Evolutionary conservation across 768 basidiomycete species (phyloP).

Genomic region (Mycena floridula): DNA sequence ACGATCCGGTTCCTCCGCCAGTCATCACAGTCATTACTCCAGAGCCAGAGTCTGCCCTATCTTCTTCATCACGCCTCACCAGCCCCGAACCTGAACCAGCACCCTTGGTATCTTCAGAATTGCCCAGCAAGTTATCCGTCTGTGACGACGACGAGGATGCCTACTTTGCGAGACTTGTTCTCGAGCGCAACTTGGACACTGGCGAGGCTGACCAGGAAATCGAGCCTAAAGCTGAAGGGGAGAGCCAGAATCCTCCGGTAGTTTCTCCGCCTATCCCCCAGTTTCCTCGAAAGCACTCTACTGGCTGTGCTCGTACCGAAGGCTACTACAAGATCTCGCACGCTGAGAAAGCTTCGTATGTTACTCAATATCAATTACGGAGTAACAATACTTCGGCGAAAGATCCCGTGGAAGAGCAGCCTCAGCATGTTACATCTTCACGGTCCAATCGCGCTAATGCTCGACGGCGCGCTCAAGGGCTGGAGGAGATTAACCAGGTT

Average conservation of each 20-base stretch:
- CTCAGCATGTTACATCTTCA: slow-evolving; percentile 63
- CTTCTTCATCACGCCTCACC: slow-evolving; percentile 39
- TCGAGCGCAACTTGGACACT: too few relatives aligned
- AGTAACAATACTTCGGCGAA: slow-evolving; percentile 35
- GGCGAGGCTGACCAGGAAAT: too few relatives aligned
- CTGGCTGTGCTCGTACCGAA: slow-evolving; percentile 88
- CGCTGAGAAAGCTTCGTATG: slow-evolving; percentile 85
- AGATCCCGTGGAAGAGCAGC: slow-evolving; percentile 39
- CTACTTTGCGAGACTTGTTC: slow-evolving; percentile 65
- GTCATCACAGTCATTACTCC: too few relatives aligned
- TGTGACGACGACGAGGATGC: slow-evolving; percentile 88
- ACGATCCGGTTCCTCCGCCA: slow-evolving; percentile 44
- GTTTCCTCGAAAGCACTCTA: slow-evolving; percentile 57
- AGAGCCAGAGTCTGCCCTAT: slow-evolving; percentile 32
- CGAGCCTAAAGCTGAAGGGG: background rate
- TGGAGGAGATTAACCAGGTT: slow-evolving; percentile 93
- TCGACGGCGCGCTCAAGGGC: slow-evolving; percentile 81
- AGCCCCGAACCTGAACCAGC: slow-evolving; percentile 49
- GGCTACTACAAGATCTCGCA: slow-evolving; percentile 95
- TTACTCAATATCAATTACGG: slow-evolving; percentile 80
- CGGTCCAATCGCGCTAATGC: slow-evolving; percentile 91
- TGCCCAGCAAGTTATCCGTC: slow-evolving; percentile 41
- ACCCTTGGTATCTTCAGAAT: slow-evolving; percentile 17
- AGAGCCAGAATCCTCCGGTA: background rate
- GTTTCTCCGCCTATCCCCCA: background rate